These are phyloP conservation scores for Eustoma russellianum DNA, from an alignment of 257 asterid genomes.

Conservation along the genomic window DNA sequence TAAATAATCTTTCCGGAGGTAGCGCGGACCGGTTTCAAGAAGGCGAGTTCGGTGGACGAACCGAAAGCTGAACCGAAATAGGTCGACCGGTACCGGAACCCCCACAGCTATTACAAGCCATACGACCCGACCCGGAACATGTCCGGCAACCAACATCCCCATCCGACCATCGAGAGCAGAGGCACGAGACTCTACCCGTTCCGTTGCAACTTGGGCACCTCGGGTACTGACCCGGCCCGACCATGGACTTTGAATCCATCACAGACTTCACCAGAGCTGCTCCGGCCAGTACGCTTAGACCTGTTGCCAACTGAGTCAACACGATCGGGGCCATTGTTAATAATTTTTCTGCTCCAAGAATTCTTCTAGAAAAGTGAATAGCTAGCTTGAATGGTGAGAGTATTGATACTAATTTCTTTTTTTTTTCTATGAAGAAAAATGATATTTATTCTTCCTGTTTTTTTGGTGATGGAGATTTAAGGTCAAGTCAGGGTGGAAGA, in stretches of 20 bases:
- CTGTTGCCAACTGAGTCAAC: constrained; percentile 31
- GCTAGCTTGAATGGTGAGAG: not conserved
- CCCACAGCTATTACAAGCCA: constrained; percentile 80
- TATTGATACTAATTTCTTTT: not conserved
- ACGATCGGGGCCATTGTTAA: constrained; percentile 56
- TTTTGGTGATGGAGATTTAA: not conserved
- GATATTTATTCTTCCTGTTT: not conserved
- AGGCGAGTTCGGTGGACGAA: constrained; percentile 46
- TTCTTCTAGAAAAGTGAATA: not conserved
- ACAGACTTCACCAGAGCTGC: constrained; percentile 59
- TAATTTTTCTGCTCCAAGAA: constrained; percentile 2
- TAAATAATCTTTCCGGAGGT: not conserved
- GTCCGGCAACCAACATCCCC: constrained; percentile 87
- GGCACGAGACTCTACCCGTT: constrained; percentile 70
- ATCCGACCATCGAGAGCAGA: constrained; percentile 93
- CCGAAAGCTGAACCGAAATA: constrained; percentile 64
- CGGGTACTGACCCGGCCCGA: constrained; percentile 61
- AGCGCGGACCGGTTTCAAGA: constrained; percentile 16
- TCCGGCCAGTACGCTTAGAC: constrained; percentile 35
- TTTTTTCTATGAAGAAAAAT: not conserved
- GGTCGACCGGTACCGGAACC: constrained; percentile 97
- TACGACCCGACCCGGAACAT: constrained; percentile 89
- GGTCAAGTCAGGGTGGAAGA: constrained; percentile 15
- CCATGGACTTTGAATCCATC: constrained; percentile 48
- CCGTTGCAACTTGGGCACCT: constrained; percentile 85